A percentile compares a stretch with the other conserved stretches of the same genome.
Conservation (phyloP, 2,329 filamentous ascomycete genomes). For the Paraphoma chrysanthemicola region DNA sequence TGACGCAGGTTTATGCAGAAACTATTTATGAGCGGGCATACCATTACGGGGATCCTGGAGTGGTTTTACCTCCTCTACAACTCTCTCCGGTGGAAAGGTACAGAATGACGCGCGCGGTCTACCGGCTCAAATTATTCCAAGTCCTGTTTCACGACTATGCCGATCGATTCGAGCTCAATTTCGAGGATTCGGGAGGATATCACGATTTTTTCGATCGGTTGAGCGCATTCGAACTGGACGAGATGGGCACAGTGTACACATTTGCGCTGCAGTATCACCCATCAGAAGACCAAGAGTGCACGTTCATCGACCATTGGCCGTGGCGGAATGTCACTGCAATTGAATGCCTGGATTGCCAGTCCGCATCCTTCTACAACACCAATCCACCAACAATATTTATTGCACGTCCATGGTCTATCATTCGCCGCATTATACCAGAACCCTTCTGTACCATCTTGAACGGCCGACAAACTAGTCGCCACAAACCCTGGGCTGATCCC, state of each 20-base stretch:
- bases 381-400: too few species aligned
- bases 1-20: constrained; percentile 10
- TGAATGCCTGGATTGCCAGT: too few species aligned
- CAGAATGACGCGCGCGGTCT: constrained; percentile 11
- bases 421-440: too few species aligned
- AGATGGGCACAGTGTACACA: constrained; percentile 9
- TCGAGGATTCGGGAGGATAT: background rate
- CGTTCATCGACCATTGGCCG: background rate
- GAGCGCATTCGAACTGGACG: constrained; percentile 8
- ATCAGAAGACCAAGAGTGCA: background rate
- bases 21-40: constrained; percentile 17
- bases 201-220: constrained; percentile 6
- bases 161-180: constrained; percentile 1
- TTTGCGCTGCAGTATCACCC: constrained; percentile 3
- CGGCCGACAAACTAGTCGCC: too few species aligned
- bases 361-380: too few species aligned
- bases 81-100: constrained; percentile 11
- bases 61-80: constrained; percentile 8
- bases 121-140: constrained; percentile 7
- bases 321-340: background rate
- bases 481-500: too few species aligned
- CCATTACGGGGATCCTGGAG: constrained; percentile 18
- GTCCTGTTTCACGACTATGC: constrained; percentile 8
- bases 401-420: too few species aligned
- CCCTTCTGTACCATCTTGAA: too few species aligned